Evolutionary conservation across 139 green algal genomes (phyloP).

Genomic region (Parachlorella kessleri): DNA sequence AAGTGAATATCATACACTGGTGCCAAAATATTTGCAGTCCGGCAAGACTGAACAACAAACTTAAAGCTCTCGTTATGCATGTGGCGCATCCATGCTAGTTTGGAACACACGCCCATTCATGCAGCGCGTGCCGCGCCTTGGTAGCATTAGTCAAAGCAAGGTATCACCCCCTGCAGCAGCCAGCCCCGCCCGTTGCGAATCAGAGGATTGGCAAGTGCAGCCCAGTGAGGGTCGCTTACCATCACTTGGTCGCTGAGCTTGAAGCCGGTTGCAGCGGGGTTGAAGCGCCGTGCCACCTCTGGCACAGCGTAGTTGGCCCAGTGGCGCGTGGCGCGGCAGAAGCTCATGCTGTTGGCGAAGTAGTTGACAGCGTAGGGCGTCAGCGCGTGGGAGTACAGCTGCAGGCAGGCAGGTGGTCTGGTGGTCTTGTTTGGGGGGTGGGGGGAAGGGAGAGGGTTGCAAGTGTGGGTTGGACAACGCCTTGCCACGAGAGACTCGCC

Average conservation of each 20-base stretch:
- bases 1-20: no score
- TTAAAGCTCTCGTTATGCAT: no score
- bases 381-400: slow-evolving; percentile 1
- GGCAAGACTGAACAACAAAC: no score
- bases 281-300: neutral
- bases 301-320: slow-evolving; percentile 14
- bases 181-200: neutral
- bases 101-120: no score
- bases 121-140: neutral
- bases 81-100: no score
- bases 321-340: slow-evolving; percentile 28
- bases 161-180: neutral
- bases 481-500: no score
- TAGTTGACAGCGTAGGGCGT: slow-evolving; percentile 29
- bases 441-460: neutral
- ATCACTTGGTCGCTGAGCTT: slow-evolving; percentile 28
- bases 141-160: neutral
- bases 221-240: neutral
- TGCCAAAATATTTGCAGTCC: no score
- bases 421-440: no score
- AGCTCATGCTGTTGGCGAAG: slow-evolving; percentile 28
- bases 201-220: neutral
- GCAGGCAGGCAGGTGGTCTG: no score
- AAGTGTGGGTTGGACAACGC: no score
- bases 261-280: slow-evolving; percentile 26